Evolutionary conservation across 129 eudicot genomes (phyloP).

Genomic region (Apium graveolens): DNA sequence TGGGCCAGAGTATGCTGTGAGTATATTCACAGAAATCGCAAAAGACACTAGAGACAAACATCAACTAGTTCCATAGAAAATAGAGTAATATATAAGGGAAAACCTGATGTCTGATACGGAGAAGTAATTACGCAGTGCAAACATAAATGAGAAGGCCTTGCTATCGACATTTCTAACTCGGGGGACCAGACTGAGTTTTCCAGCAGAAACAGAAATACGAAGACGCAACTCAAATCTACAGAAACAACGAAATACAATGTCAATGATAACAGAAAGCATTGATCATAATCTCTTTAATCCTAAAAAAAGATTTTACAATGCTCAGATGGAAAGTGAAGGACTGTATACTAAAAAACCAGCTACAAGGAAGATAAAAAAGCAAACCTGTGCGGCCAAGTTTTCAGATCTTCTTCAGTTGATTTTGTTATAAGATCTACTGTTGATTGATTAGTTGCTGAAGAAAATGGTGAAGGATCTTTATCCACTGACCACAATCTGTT

Average conservation of each 20-base stretch:
- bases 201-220: conserved; percentile 48
- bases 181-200: conserved; percentile 69
- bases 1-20: neutral
- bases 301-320: neutral
- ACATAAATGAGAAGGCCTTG: conserved; percentile 75
- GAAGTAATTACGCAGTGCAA: conserved; percentile 77
- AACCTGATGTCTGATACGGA: conserved; percentile 98
- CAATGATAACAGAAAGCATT: neutral
- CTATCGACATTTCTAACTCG: conserved; percentile 75
- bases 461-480: conserved; percentile 64
- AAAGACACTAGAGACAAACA: neutral
- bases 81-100: conserved; percentile 16
- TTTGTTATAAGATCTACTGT: conserved; percentile 68
- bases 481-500: conserved; percentile 80
- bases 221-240: conserved; percentile 83
- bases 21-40: neutral
- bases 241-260: conserved; percentile 14
- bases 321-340: neutral
- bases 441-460: conserved; percentile 56
- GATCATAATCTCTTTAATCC: neutral
- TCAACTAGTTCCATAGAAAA: neutral
- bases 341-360: neutral
- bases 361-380: neutral
- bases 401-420: conserved; percentile 86
- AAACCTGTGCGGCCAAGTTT: conserved; percentile 84